These are phyloP conservation scores for Pythium sukuiense DNA, from an alignment of 352 stramenopile species.

Conservation along the genomic window DNA sequence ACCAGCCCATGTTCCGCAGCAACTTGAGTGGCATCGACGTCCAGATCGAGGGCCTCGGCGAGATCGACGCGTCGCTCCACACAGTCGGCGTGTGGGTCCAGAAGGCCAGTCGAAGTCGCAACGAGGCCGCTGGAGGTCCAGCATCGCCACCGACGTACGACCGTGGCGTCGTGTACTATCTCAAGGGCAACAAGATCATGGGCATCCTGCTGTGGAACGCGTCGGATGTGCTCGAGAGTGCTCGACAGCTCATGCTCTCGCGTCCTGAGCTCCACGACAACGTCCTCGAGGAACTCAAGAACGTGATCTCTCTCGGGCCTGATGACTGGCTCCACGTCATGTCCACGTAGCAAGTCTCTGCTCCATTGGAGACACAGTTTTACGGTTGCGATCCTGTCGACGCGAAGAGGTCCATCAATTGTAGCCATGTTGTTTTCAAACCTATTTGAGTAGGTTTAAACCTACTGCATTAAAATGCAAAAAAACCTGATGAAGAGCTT, in stretches of 20 bases:
- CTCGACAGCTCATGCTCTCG: constrained; percentile 78
- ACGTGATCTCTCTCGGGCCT: constrained; percentile 82
- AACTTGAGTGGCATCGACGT: constrained; percentile 73
- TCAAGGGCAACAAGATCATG: constrained; percentile 89
- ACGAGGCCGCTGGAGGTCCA: neutral
- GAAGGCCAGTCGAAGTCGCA: constrained; percentile 20
- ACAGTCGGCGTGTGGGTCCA: constrained; percentile 87
- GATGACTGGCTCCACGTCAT: constrained; percentile 86
- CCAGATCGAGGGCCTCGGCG: constrained; percentile 82
- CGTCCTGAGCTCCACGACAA: constrained; percentile 74
- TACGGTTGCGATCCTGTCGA: too few relatives aligned
- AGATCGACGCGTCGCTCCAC: constrained; percentile 76
- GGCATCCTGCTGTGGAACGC: constrained; percentile 91
- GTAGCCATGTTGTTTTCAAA: too few relatives aligned
- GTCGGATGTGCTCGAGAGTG: constrained; percentile 81
- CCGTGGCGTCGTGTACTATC: constrained; percentile 90
- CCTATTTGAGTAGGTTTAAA: too few relatives aligned
- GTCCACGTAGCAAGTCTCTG: constrained; percentile 5
- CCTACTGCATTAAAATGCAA: too few relatives aligned
- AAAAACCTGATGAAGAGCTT: too few relatives aligned
- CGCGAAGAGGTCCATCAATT: too few relatives aligned
- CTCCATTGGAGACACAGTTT: too few relatives aligned
- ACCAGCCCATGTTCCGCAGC: constrained; percentile 89
- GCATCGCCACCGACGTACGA: constrained; percentile 42
- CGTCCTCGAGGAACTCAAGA: constrained; percentile 71